These are phyloP conservation scores for Lasiodiplodia hormozganensis DNA, from an alignment of 2,329 filamentous ascomycete species.

Conservation along the genomic window DNA sequence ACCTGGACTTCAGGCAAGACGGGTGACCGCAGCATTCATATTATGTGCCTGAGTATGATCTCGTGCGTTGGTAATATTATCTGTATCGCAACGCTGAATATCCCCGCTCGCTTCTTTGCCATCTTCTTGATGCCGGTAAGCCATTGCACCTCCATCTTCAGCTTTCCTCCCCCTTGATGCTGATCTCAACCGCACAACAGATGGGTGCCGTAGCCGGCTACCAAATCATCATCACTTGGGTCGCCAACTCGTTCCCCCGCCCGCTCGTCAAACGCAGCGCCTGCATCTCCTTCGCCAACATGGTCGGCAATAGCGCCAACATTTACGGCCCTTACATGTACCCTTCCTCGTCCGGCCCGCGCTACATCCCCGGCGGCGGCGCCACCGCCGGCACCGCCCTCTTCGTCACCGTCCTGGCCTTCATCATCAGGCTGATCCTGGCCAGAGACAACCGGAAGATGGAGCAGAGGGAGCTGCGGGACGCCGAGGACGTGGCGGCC, in stretches of 20 bases:
- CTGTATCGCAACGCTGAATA: slow-evolving; percentile 58
- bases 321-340: slow-evolving; percentile 48
- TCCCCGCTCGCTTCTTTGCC: slow-evolving; percentile 64
- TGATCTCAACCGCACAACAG: neutral
- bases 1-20: slow-evolving; percentile 63
- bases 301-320: slow-evolving; percentile 44
- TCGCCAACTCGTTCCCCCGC: slow-evolving; percentile 42
- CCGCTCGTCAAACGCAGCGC: slow-evolving; percentile 44
- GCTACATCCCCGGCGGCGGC: slow-evolving; percentile 46
- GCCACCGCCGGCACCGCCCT: slow-evolving; percentile 47
- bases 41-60: slow-evolving; percentile 60
- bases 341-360: slow-evolving; percentile 42
- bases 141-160: neutral
- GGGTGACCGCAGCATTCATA: slow-evolving; percentile 64
- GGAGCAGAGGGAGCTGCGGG: slow-evolving; percentile 33
- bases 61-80: slow-evolving; percentile 64
- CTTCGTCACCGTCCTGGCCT: slow-evolving; percentile 44
- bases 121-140: slow-evolving; percentile 69
- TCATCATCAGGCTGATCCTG: slow-evolving; percentile 44
- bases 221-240: slow-evolving; percentile 43
- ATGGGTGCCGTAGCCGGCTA: slow-evolving; percentile 39
- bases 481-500: slow-evolving; percentile 1
- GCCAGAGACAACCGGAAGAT: slow-evolving; percentile 45
- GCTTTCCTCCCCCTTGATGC: neutral
- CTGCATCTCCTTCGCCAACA: slow-evolving; percentile 41